Base-by-base conservation (phyloP, 805 yeast species). In the Metschnikowia shivogae region DNA sequence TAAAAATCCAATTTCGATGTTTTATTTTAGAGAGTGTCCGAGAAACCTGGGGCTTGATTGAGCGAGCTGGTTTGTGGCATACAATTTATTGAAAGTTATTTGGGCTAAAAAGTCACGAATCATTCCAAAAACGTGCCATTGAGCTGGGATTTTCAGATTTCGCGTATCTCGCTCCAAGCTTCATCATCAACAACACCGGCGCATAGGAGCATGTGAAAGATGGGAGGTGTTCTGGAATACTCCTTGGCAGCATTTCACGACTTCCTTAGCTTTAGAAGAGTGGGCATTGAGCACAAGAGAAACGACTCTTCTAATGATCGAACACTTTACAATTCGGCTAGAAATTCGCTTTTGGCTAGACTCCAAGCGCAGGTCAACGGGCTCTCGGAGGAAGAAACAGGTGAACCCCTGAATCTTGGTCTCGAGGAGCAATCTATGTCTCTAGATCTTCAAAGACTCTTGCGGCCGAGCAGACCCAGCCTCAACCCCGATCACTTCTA, bases 401-500 rank as follows among this genome's bases (percentile, higher is more conserved):
- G 1, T 3, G 26, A 30, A 29, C 6, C 34, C 7, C 9, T 10
- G 10, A 14, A 28, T 19, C 3, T n/a, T 5, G 34, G 30, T 19
- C 7, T 6, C 3, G 40, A 37, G n/a, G 19, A 37, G 12, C 28
- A n/a, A 11, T n/a, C 20, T 9, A 20, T 29, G 24, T 19, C 19
- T n/a, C 27, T 30, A 4, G 28, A 37, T 5, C n/a, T 29, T 6
- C 17, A 9, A 2, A 32, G 19, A 9, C 27, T 29, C 10, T 11
- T n/a, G 9, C 40, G 19, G 40, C 14, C 20, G 19, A 29, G 34
- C 19, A 19, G 27, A n/a, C 20, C n/a, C 10, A 37, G 20, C 28
- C 13, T 9, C 12, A 37, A 29, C 19, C 40, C 40, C 29, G 40
- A 37, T 17, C 30, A n/a, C 11, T 37, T 37, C 13, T 37, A 37